Evolutionary conservation across 805 yeast species (phyloP).

Genomic region (Candida germanica): DNA sequence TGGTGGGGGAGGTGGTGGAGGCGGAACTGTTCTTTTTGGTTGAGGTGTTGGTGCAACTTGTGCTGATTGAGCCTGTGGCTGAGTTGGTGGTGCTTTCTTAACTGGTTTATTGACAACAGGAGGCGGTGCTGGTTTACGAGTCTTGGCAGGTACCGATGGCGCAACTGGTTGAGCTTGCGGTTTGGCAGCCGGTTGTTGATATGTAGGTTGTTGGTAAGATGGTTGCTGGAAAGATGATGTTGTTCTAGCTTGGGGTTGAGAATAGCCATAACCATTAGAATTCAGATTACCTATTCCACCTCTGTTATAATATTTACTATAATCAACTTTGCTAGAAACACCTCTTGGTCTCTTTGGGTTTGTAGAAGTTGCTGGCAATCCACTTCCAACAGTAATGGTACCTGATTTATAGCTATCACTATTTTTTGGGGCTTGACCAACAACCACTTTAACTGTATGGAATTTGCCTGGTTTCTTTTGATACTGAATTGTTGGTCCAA

Average conservation of each 20-base stretch:
- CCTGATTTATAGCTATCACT: constrained; percentile 86
- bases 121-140: constrained; percentile 20
- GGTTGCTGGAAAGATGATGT: constrained; percentile 2
- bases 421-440: constrained; percentile 54
- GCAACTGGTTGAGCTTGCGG: constrained; percentile 15
- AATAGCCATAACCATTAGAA: constrained; percentile 19
- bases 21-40: constrained; percentile 33
- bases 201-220: constrained; percentile 20
- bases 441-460: constrained; percentile 68
- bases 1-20: constrained; percentile 63
- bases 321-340: constrained; percentile 35
- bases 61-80: constrained; percentile 18
- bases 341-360: constrained; percentile 76
- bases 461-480: constrained; percentile 88
- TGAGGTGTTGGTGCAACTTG: constrained; percentile 66
- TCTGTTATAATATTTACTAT: constrained; percentile 40
- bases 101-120: constrained; percentile 8
- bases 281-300: constrained; percentile 15
- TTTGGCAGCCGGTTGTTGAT: constrained; percentile 21
- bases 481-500: constrained; percentile 74
- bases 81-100: constrained; percentile 14
- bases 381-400: constrained; percentile 74
- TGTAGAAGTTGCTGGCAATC: constrained; percentile 69
- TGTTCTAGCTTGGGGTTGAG: constrained; percentile 9
- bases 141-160: constrained; percentile 7